Evolutionary conservation across 1,284 basidiomycete species (phyloP).

Genomic region (Ganoderma multipileum): DNA sequence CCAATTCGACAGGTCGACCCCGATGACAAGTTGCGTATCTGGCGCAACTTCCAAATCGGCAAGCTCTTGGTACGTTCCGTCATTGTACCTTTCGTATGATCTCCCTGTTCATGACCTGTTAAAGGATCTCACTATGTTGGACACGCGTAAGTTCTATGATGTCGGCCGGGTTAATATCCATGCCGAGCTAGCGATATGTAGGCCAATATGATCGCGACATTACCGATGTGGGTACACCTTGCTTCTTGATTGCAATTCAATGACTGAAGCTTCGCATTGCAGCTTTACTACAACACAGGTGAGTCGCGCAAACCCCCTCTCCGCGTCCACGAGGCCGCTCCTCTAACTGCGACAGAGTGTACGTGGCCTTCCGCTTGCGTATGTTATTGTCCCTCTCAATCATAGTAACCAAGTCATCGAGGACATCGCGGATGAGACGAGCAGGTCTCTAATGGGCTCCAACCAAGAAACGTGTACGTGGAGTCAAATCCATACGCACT

Average conservation of each 20-base stretch:
- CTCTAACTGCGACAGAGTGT: not conserved
- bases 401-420: constrained; percentile 51
- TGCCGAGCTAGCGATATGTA: constrained; percentile 26
- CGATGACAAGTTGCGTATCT: constrained; percentile 68
- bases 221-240: constrained; percentile 54
- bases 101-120: constrained; percentile 9
- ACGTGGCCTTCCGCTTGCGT: not conserved
- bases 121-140: constrained; percentile 64
- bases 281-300: constrained; percentile 67
- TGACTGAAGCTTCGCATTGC: not conserved
- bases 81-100: not conserved
- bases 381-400: not conserved
- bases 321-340: not conserved
- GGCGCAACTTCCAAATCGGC: constrained; percentile 72
- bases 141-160: constrained; percentile 52
- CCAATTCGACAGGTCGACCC: constrained; percentile 70
- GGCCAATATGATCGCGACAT: constrained; percentile 70
- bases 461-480: constrained; percentile 61
- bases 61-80: constrained; percentile 49
- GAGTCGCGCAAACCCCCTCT: not conserved
- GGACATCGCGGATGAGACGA: constrained; percentile 50
- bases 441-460: constrained; percentile 63
- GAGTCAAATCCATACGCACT: not conserved
- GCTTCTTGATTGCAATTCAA: not conserved
- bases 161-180: not conserved